Base-by-base conservation (phyloP, 2,329 filamentous ascomycete species). In the Alternaria angustiovoidea region DNA sequence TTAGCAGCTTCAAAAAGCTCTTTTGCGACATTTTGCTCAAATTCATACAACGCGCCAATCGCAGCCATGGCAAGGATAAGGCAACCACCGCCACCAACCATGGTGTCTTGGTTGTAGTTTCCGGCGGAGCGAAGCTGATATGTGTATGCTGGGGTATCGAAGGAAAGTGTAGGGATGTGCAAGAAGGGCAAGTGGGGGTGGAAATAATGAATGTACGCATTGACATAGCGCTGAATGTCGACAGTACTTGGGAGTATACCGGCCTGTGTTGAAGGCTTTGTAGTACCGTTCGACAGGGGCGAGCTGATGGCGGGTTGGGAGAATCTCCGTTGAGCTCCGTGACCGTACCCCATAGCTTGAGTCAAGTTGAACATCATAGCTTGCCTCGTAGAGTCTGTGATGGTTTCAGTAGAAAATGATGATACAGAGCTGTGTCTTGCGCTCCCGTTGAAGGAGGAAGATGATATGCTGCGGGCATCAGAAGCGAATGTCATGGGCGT, bases 161-260 rank as follows among this genome's bases (percentile, higher is more conserved):
- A 97, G 42, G 93, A 93, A 64, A 98, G 84, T 16, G 94, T 97
- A 53, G 94, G 90, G 68, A 97, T 88, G 79, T 98, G 95, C 62
- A 97, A 83, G 79, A 98, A 97, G n/a, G 95, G 94, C 62, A 97
- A 81, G 77, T 98, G 94, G 22, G 94, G 94, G 75, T 97, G 94
- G 78, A 96, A 97, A 77, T 92, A 96, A 66, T 89, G 89, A 72
- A 98, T 88, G 80, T 97, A 98, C 61, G 94, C 91, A 66, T 89
- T 89, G 64, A 97, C 91, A 78, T 94, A 97, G 76, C 93, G 91
- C 78, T 96, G 93, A 63, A 98, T 87, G 75, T 97, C 93, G 74
- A 87, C 85, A 34, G 92, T 94, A 80, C 87, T 93, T 54, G 94
- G 94, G 59, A 97, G 85, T 66, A 81, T 85, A 69, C 81, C 86